Base-by-base conservation (phyloP, 2,329 filamentous ascomycete species). In the Claviceps lovelessii region DNA sequence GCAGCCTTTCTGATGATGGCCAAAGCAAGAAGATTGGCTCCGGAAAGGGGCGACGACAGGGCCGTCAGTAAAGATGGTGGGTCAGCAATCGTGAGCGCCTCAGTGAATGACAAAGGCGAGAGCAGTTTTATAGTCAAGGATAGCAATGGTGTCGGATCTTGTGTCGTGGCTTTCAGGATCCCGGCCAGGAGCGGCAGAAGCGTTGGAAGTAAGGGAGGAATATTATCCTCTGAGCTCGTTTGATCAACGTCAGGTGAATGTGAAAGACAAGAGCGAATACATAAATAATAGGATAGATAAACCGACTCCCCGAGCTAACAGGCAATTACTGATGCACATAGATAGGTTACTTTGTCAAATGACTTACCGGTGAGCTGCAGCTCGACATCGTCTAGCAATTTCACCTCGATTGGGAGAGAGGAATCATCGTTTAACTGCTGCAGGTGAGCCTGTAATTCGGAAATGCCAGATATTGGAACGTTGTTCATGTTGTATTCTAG, bases 371-470 rank as follows among this genome's bases (percentile, higher is more conserved):
- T 81, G 17, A 84, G 68, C 61, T 83, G 79, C 4, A 83, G 72
- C 60, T 79, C 75, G 48, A 83, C 74, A 61, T 80, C 68, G 61
- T 83, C 80, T 56, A 84, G 77, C 2, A 83, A 69, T 59, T 75
- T 76, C 11, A 68, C 66, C 56, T 76, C 66, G 41, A 79, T 67
- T 0, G 69, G 63, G 1, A 72, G 64, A 0, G 68, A 67, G 19
- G 74, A 68, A 57, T 76, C 71, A 31, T 67, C 63, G 19, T 72
- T 58, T n/a, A 83, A 68, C 33, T 73, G 66, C 52, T 76, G 70
- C 17, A 84, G 69, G 62, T 84, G 81, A 28, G 63, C 64, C 51
- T 77, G 71, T 28, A 84, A 72, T 59, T 80, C 77, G 28, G 76
- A 70, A 19, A 83, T 68, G 9, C 78, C 75, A 7, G 72, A 69